Evolutionary conservation across 2,329 filamentous ascomycete species (phyloP).

Genomic region (Zymoseptoria tritici): DNA sequence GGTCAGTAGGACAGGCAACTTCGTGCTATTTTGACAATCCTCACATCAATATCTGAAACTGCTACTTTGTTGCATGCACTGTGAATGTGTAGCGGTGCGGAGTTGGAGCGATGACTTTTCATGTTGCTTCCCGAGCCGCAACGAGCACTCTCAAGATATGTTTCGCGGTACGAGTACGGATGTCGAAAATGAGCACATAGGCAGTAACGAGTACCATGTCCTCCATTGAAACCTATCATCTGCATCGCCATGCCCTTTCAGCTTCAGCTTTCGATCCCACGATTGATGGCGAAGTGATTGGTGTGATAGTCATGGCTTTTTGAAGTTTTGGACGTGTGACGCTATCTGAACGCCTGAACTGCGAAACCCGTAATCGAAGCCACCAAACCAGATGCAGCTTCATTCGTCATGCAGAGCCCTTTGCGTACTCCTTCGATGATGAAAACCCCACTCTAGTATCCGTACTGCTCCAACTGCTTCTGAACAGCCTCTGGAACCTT

Average conservation of each 20-base stretch:
- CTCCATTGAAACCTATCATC: neutral
- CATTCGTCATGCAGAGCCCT: conserved; percentile 4
- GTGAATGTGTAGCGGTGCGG: neutral
- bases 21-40: neutral
- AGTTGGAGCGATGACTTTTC: too few species aligned
- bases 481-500: conserved; percentile 79
- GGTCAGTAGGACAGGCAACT: neutral
- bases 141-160: neutral
- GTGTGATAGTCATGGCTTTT: neutral
- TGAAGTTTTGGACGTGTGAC: conserved; percentile 1
- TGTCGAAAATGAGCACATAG: too few species aligned
- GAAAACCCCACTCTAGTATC: conserved; percentile 61
- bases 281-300: neutral
- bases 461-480: conserved; percentile 79
- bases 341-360: conserved; percentile 1
- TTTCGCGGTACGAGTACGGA: too few species aligned
- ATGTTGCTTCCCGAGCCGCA: neutral
- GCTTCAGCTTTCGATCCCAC: neutral
- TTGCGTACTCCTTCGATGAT: neutral
- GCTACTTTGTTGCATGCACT: neutral
- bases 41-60: neutral
- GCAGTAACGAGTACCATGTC: too few species aligned
- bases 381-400: neutral
- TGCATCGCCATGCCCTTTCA: neutral
- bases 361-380: neutral